These are phyloP conservation scores for Fusarium globosum DNA, from an alignment of 2,329 filamentous ascomycete species.

Conservation along the genomic window DNA sequence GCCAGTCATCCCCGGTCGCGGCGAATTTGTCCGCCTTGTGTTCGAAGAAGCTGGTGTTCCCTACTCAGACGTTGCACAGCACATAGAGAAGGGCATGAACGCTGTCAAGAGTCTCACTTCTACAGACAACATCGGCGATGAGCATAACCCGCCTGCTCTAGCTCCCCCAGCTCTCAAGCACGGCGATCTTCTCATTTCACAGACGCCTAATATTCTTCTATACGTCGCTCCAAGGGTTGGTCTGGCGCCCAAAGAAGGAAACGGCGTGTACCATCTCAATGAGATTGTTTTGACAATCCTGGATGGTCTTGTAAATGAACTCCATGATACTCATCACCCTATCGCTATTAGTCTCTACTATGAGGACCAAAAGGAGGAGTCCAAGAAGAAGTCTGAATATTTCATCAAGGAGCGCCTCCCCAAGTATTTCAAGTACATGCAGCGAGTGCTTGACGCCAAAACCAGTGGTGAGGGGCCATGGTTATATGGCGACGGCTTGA, in stretches of 20 bases:
- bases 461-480: conserved; percentile 69
- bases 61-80: conserved; percentile 67
- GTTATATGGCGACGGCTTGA: conserved; percentile 72
- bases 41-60: conserved; percentile 74
- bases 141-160: conserved; percentile 71
- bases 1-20: conserved; percentile 77
- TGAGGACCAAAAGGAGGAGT: conserved; percentile 79
- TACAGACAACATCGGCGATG: conserved; percentile 59
- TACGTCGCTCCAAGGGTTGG: conserved; percentile 74
- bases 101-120: conserved; percentile 62
- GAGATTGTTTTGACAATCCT: conserved; percentile 75
- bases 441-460: conserved; percentile 70
- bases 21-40: conserved; percentile 77
- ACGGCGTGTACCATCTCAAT: conserved; percentile 68
- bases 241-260: conserved; percentile 58
- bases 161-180: conserved; percentile 75
- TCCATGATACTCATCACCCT: conserved; percentile 82
- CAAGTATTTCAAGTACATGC: conserved; percentile 78
- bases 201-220: conserved; percentile 78
- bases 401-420: conserved; percentile 73
- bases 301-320: conserved; percentile 76
- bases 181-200: conserved; percentile 70
- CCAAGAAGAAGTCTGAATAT: conserved; percentile 65
- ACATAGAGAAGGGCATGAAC: conserved; percentile 60
- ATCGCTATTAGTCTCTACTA: conserved; percentile 70